Conservation (phyloP, 495 filamentous ascomycete species). For the Aspergillus panamensis region DNA sequence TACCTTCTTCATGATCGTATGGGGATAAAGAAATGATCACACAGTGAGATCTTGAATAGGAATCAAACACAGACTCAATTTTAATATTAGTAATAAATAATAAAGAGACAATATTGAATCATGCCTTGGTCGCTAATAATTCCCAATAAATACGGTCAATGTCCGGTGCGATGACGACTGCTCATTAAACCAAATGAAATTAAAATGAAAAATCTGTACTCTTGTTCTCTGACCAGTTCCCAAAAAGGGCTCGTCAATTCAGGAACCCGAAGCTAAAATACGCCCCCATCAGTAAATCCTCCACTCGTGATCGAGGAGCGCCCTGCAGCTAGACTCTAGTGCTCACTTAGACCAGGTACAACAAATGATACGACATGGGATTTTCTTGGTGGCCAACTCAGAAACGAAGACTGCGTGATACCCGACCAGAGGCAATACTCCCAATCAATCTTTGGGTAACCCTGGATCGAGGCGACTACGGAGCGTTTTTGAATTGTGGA, state of each 20-base stretch:
- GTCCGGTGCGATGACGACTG: neutral
- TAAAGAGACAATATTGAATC: neutral
- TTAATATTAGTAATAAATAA: neutral
- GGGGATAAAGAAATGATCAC: too few relatives aligned
- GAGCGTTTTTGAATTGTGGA: neutral
- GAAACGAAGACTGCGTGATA: neutral
- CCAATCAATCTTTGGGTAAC: conserved; percentile 2
- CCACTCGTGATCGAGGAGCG: neutral
- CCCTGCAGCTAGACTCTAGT: neutral
- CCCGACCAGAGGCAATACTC: neutral
- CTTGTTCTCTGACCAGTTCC: conserved; percentile 6
- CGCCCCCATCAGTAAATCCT: neutral
- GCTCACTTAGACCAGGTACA: too few relatives aligned
- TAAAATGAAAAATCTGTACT: neutral
- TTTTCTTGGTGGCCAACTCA: conserved; percentile 2
- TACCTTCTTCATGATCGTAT: neutral
- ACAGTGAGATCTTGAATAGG: too few relatives aligned
- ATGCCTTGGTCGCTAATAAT: neutral
- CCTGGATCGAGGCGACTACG: neutral
- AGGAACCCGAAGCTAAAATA: conserved; percentile 9
- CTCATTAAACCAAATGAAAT: neutral
- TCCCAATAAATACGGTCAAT: too few relatives aligned
- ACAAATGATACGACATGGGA: neutral
- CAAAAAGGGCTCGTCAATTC: neutral
- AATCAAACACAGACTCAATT: too few relatives aligned